Percentiles rank a stretch among this genome's conserved stretches.
phyloP scores from a whole-genome alignment of 1,284 basidiomycete species.

The Vanrija sp. region DNA sequence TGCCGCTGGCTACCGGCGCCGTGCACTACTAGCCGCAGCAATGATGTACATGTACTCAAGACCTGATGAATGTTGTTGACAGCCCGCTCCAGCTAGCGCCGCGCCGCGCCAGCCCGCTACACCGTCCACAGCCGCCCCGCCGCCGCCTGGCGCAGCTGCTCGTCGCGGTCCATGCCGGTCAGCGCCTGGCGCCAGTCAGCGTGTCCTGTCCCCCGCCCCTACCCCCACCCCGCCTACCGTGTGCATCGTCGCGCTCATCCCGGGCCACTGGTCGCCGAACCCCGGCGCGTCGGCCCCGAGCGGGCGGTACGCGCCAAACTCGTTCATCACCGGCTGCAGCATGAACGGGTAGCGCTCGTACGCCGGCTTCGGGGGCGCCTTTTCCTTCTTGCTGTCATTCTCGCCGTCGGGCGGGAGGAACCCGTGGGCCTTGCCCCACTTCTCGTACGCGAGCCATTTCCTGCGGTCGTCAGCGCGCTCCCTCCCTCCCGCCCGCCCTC shows the following conservation, averaged over 20 bases:
- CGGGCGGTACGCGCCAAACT: not conserved
- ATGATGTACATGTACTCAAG: not conserved
- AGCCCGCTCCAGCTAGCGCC: not conserved
- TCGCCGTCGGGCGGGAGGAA: not conserved
- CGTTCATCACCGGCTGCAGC: not conserved
- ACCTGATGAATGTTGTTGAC: not conserved
- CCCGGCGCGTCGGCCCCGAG: not conserved
- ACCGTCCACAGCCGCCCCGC: not conserved
- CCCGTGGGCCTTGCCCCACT: not conserved
- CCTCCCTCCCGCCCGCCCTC: not conserved
- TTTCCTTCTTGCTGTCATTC: conserved; percentile 13
- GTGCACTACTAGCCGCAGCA: not conserved
- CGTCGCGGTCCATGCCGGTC: not conserved
- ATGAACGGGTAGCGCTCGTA: not conserved
- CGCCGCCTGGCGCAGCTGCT: not conserved
- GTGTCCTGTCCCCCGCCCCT: too few relatives aligned
- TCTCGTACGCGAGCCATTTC: not conserved
- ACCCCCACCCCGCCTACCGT: not conserved
- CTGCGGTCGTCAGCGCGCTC: not conserved
- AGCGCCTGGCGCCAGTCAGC: too few relatives aligned
- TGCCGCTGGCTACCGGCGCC: not conserved
- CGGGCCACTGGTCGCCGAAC: conserved; percentile 17
- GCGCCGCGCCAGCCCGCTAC: not conserved
- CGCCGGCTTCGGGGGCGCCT: conserved; percentile 13
- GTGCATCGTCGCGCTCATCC: conserved; percentile 35